Evolutionary conservation across 106 monocot species (phyloP).

Genomic region (Gastrodia elata): DNA sequence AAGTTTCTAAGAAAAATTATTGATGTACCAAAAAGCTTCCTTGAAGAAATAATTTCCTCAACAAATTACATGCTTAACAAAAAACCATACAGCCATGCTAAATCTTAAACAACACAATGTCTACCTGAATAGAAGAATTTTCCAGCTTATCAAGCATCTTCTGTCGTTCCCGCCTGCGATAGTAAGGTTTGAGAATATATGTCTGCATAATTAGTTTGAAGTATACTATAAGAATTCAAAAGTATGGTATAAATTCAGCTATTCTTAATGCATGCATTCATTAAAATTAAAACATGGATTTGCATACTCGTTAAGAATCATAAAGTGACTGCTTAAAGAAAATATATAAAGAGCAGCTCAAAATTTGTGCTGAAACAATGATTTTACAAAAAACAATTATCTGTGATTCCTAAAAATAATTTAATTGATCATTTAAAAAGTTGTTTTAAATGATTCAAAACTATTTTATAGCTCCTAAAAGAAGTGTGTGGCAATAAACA

Average conservation of each 20-base stretch:
- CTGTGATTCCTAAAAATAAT: neutral
- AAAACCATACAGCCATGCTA: neutral
- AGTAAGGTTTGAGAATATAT: constrained; percentile 68
- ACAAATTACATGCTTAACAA: neutral
- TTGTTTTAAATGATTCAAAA: neutral
- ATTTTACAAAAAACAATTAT: neutral
- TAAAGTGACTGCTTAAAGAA: neutral
- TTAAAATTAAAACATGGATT: neutral
- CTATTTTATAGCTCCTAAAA: neutral
- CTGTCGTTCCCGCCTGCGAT: constrained; percentile 42
- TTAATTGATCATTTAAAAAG: neutral
- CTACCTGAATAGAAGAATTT: constrained; percentile 51
- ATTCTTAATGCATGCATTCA: neutral
- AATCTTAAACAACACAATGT: neutral
- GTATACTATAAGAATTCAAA: neutral
- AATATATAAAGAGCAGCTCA: neutral
- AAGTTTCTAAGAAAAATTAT: neutral
- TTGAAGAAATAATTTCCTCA: neutral
- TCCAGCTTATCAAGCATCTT: constrained; percentile 59
- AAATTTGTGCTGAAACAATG: neutral
- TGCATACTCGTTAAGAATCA: neutral
- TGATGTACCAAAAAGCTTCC: neutral
- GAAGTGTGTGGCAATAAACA: neutral
- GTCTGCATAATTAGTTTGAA: constrained; percentile 36
- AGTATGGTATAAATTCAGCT: too few species aligned